Base-by-base conservation (phyloP, 1,139 yeast genomes). In the Zhuliangozyma blackwelliae region DNA sequence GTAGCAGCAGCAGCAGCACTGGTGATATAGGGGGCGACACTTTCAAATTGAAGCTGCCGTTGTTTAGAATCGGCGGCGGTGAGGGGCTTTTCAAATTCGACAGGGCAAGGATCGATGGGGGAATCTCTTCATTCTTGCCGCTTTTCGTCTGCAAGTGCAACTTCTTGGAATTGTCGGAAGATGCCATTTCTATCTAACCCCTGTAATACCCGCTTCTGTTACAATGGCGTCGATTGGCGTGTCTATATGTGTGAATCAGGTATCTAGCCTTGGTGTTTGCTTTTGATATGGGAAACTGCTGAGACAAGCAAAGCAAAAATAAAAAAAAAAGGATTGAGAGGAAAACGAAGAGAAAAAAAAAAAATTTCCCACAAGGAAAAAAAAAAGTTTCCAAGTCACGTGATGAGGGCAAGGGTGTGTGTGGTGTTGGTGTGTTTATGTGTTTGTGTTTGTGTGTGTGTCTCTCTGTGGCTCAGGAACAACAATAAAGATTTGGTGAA, bases 81-180 rank as follows among this genome's bases (percentile, higher is more conserved):
- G 85, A 79, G 2, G 86, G 84, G 48, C 83, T 77, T 41, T 82
- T 65, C 36, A 77, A 54, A 49, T 69, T 75, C 8, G 84, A 75
- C 33, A 77, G 62, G 2, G 85, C 83, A 55, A 76, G 51, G 7
- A 65, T 68, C 12, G 69, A 63, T 1, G 70, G 69, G 9, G 71
- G 70, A 31, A 63, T 50, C 10, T 61, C 67, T 16, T 41, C 43
- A n/a, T 34, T 34, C 31, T 40, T 41, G n/a, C 27, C 34, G 9
- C 41, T 34, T 16, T 16, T 16, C 3, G 40, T 11, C 28, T 36
- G 46, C 28, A 40, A 27, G 27, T 40, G 46, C 22, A 39, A 36
- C 28, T 39, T 39, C 30, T 29, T 38, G 8, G 33, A 31, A n/a
- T 20, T 22, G 19, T 40, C 40, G 3, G 45, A 43, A 11, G 38